These are phyloP conservation scores for Plectranthus barbatus DNA, from an alignment of 257 asterid genomes.

Conservation along the genomic window DNA sequence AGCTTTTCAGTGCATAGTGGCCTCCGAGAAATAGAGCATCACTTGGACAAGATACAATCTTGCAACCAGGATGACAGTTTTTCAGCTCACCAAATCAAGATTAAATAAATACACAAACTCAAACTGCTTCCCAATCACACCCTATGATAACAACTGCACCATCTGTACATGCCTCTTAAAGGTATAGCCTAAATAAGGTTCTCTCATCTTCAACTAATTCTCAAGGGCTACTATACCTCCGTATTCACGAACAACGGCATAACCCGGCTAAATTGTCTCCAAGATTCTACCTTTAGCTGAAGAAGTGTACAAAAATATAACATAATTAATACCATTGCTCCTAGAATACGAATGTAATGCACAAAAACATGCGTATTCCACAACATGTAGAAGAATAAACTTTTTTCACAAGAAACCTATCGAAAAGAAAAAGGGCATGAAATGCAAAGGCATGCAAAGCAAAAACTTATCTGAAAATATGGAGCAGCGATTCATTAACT, in stretches of 20 bases:
- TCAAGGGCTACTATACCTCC: constrained; percentile 30
- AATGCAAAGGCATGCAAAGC: constrained; percentile 18
- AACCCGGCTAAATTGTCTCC: constrained; percentile 31
- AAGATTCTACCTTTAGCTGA: constrained; percentile 37
- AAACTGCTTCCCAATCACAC: constrained; percentile 15
- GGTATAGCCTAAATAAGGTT: constrained; percentile 25
- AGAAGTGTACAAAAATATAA: neutral
- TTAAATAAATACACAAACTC: constrained; percentile 9
- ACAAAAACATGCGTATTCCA: constrained; percentile 14
- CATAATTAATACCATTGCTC: constrained; percentile 10
- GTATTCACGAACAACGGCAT: constrained; percentile 32
- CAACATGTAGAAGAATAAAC: constrained; percentile 19
- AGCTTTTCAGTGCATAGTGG: constrained; percentile 37
- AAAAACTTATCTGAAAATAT: constrained; percentile 30
- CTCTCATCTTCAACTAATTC: constrained; percentile 44
- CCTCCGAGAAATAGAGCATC: constrained; percentile 49
- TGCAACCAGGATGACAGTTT: constrained; percentile 16
- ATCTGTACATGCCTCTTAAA: constrained; percentile 13
- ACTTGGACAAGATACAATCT: constrained; percentile 32
- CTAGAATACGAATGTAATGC: constrained; percentile 13
- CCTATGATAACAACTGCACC: constrained; percentile 13
- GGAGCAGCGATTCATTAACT: constrained; percentile 9
- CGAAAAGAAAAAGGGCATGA: constrained; percentile 18
- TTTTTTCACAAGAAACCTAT: constrained; percentile 26
- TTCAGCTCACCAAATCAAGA: constrained; percentile 15